Conservation (phyloP, 2,329 filamentous ascomycete species). For the Mycosphaerella sp. region DNA sequence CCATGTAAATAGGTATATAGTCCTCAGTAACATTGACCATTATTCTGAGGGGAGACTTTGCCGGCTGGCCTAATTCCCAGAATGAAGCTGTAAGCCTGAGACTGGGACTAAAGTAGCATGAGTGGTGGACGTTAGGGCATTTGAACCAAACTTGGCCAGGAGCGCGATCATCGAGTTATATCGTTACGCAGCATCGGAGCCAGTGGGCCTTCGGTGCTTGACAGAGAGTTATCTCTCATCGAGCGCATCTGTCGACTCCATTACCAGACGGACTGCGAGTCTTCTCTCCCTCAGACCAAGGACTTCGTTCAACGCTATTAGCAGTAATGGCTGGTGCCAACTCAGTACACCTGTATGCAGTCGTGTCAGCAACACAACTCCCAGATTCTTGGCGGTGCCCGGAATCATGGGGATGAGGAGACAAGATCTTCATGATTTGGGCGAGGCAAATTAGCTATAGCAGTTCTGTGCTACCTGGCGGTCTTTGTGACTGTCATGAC, state of each 20-base stretch:
- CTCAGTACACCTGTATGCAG: too few relatives aligned
- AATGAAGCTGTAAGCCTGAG: constrained; percentile 33
- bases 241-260: constrained; percentile 7
- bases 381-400: too few relatives aligned
- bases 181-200: constrained; percentile 17
- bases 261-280: constrained; percentile 16
- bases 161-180: constrained; percentile 31
- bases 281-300: constrained; percentile 15
- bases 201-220: constrained; percentile 21
- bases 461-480: background rate
- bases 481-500: background rate
- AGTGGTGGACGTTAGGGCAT: constrained; percentile 35
- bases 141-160: constrained; percentile 33
- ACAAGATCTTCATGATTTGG: background rate
- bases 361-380: too few relatives aligned
- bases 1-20: too few relatives aligned
- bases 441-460: background rate
- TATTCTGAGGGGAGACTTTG: too few relatives aligned
- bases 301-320: too few relatives aligned
- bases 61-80: constrained; percentile 34
- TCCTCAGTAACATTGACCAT: constrained; percentile 36
- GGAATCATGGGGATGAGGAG: too few relatives aligned
- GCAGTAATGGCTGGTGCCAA: too few relatives aligned
- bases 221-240: constrained; percentile 38
- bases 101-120: constrained; percentile 37